Base-by-base conservation (phyloP, 352 stramenopile genomes). In the Blastocystis sp. region DNA sequence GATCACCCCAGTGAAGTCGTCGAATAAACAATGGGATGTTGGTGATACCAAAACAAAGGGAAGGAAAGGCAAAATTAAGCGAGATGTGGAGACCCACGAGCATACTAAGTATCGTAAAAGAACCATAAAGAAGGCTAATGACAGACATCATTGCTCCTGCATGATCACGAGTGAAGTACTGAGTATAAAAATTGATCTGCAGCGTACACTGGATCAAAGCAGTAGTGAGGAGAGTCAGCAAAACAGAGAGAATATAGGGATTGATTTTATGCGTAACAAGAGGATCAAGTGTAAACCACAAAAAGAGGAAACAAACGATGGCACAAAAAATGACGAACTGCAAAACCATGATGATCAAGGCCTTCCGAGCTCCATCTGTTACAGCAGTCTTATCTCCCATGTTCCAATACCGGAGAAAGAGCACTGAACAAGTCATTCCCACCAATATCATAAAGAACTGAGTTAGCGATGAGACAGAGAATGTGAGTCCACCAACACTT, bases 351-450 rank as follows among this genome's bases (percentile, higher is more conserved):
- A 81, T 63, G 6, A 81, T 16, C 13, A 9, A 16, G 5, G 70
- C 50, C n/a, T 64, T 50, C n/a, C 18, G 41, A 16, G n/a, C 18
- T 18, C 70, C 70, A n/a, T 20, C 41, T 9, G 34, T 30, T 13
- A 81, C 37, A n/a, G 70, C 70, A 6, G 11, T 41, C 30, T 34
- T 64, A n/a, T 81, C n/a, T n/a, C 70, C 70, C 70, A 81, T 81
- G n/a, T 81, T 63, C 9, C 70, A 45, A 5, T 37, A 9, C 0
- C 37, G 45, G 3, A 81, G 39, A 63, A 81, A 81, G 26, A 81
- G 41, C 2, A 81, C 7, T 4, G 70, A 81, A 5, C 53, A 45
- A 9, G 24, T 26, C 6, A 81, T 34, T 26, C 70, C 70, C n/a
- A 65, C 26, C 13, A 81, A n/a, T 26, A 81, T 41, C 45, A 81